Evolutionary conservation across 768 basidiomycete species (phyloP).

Genomic region (Lactifluus echinatus): DNA sequence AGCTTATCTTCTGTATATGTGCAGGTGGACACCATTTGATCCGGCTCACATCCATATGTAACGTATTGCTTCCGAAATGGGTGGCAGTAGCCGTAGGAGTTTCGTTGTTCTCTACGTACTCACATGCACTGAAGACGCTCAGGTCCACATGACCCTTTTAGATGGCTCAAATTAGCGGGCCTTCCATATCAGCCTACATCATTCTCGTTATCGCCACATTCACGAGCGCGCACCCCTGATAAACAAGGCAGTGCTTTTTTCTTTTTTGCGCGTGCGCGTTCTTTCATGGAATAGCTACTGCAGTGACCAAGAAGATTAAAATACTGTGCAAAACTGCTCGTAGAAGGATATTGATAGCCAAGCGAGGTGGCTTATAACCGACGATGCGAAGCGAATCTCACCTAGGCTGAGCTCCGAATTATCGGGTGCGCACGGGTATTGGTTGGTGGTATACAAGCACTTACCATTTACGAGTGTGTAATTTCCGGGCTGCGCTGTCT

Average conservation of each 20-base stretch:
- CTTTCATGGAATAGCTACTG: background rate
- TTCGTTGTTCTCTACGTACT: background rate
- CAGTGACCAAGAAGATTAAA: background rate
- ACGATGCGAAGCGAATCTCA: background rate
- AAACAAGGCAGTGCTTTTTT: background rate
- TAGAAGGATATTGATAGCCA: background rate
- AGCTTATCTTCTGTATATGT: background rate
- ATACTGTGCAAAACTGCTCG: background rate
- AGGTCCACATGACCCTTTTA: background rate
- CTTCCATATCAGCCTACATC: background rate
- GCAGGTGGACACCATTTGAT: background rate
- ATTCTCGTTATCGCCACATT: background rate
- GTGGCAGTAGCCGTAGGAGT: background rate
- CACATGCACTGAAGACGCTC: background rate
- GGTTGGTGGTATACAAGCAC: background rate
- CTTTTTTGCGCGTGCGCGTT: background rate
- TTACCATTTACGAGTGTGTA: background rate
- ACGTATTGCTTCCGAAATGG: background rate
- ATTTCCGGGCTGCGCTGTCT: background rate
- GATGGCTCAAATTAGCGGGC: background rate
- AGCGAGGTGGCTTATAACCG: background rate
- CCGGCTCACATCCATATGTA: background rate
- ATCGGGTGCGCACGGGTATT: background rate
- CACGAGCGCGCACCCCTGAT: background rate
- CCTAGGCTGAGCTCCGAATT: background rate